phyloP scores from a whole-genome alignment of 208 protist species.

The Leishmania aethiopica region DNA sequence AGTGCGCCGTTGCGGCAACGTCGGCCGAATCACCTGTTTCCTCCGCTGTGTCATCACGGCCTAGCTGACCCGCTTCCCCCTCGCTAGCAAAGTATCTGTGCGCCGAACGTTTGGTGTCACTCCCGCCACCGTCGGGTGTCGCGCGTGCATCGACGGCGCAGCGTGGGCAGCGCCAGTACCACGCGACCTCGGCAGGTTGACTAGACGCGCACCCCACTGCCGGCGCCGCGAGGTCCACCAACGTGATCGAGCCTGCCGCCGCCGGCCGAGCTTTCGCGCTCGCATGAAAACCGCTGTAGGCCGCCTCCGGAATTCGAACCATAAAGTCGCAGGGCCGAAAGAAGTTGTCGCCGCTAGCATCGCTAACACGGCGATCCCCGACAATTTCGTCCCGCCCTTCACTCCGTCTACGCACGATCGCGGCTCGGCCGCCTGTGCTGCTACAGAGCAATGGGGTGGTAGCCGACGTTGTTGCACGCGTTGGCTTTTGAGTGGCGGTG shows the following conservation, averaged over 20 bases:
- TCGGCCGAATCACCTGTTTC: background rate
- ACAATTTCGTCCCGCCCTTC: background rate
- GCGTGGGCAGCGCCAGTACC: slow-evolving; percentile 32
- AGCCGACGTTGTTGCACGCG: background rate
- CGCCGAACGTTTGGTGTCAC: background rate
- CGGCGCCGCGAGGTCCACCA: background rate
- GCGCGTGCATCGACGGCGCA: background rate
- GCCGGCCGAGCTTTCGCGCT: background rate
- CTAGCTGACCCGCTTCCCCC: background rate
- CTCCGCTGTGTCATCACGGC: background rate
- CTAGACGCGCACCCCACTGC: background rate
- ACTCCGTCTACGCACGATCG: background rate
- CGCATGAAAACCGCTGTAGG: background rate
- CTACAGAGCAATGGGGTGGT: background rate
- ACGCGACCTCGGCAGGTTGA: slow-evolving; percentile 3
- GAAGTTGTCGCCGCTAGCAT: background rate
- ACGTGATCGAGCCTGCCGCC: background rate
- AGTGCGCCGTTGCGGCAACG: background rate
- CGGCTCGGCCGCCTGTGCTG: background rate
- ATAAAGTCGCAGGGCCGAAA: slow-evolving; percentile 29
- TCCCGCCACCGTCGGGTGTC: too few relatives aligned
- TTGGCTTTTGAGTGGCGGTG: background rate
- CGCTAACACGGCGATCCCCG: background rate
- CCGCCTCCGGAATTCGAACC: slow-evolving; percentile 8
- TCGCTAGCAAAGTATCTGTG: background rate